Evolutionary conservation across 352 stramenopile species (phyloP).

Genomic region (Pythium angustatum): DNA sequence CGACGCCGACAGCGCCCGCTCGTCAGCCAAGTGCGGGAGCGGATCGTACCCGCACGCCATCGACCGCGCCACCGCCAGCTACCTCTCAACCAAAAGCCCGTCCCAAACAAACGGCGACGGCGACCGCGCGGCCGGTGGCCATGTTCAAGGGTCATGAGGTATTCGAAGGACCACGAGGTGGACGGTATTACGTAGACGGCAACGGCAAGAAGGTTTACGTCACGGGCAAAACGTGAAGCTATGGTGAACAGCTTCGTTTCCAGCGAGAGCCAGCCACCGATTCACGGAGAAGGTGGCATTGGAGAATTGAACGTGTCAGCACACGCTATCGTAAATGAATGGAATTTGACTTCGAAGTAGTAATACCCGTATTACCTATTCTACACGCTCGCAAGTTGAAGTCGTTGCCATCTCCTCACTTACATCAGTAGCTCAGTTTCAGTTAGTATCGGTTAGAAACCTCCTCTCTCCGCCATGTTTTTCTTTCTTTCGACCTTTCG

Average conservation of each 20-base stretch:
- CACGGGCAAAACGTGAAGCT: neutral
- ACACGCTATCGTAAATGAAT: no score
- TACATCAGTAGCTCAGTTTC: neutral
- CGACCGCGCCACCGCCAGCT: neutral
- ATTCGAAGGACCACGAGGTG: neutral
- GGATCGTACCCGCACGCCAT: neutral
- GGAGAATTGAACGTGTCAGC: no score
- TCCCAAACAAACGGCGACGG: no score
- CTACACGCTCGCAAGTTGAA: conserved; percentile 1
- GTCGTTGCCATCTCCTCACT: neutral
- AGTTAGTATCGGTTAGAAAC: conserved; percentile 15
- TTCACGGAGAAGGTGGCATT: no score
- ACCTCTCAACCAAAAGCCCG: neutral
- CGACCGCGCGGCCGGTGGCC: neutral
- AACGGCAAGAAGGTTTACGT: neutral
- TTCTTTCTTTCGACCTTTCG: neutral
- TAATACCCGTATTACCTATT: no score
- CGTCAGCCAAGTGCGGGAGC: neutral
- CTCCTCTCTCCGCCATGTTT: neutral
- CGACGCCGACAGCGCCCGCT: neutral
- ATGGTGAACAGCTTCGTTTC: no score
- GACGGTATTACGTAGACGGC: neutral
- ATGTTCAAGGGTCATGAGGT: neutral
- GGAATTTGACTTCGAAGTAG: no score
- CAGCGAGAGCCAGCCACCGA: no score